Evolutionary conservation across 352 stramenopile genomes (phyloP).

Genomic region (Phytophthora lateralis): DNA sequence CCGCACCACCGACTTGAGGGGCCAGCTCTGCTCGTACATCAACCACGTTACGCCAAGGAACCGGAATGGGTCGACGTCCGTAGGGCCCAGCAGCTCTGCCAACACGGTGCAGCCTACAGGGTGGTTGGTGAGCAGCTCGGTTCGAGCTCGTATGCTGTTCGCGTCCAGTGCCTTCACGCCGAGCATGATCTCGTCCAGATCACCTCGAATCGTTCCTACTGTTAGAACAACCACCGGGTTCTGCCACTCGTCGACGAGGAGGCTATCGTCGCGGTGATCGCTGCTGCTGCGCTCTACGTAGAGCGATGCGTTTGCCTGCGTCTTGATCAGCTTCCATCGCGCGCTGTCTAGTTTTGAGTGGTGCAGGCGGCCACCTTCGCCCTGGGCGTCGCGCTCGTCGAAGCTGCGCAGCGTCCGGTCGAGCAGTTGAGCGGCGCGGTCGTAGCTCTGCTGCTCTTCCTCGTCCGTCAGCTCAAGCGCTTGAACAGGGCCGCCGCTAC

Average conservation of each 20-base stretch:
- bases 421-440: slow-evolving; percentile 28
- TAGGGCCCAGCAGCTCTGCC: slow-evolving; percentile 29
- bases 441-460: slow-evolving; percentile 24
- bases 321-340: slow-evolving; percentile 35
- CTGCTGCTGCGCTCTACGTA: slow-evolving; percentile 20
- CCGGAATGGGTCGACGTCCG: slow-evolving; percentile 38
- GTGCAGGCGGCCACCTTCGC: slow-evolving; percentile 2
- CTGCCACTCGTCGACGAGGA: slow-evolving; percentile 17
- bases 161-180: slow-evolving; percentile 23
- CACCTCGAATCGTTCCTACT: slow-evolving; percentile 25
- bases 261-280: background rate
- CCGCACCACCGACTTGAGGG: slow-evolving; percentile 31
- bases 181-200: slow-evolving; percentile 37
- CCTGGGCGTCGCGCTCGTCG: slow-evolving; percentile 23
- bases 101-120: slow-evolving; percentile 21
- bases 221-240: slow-evolving; percentile 25
- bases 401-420: slow-evolving; percentile 36
- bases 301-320: slow-evolving; percentile 25
- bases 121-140: slow-evolving; percentile 18
- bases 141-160: slow-evolving; percentile 26
- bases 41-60: slow-evolving; percentile 43
- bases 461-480: slow-evolving; percentile 15
- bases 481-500: slow-evolving; percentile 9
- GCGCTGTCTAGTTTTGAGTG: slow-evolving; percentile 27
- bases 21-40: slow-evolving; percentile 29